Conservation (phyloP, 192 early-diverging fungal genomes). For the Umbelopsis isabellina region DNA sequence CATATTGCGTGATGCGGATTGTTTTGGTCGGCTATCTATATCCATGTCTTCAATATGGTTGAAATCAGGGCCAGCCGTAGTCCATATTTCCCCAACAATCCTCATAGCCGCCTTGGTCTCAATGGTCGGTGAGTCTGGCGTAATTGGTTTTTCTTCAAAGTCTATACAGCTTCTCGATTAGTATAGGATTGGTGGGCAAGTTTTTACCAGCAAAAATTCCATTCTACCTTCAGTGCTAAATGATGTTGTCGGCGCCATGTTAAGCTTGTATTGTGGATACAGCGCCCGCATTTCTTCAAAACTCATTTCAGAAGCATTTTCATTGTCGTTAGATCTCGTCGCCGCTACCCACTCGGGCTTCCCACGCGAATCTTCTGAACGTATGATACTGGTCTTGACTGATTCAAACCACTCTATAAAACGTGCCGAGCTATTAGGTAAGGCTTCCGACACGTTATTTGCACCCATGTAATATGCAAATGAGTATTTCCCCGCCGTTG, state of each 20-base stretch:
- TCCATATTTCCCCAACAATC: constrained; percentile 6
- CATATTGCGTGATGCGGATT: neutral
- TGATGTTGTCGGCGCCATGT: neutral
- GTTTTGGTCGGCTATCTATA: neutral
- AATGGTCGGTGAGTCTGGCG: constrained; percentile 5
- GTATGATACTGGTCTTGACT: neutral
- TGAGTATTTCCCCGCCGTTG: neutral
- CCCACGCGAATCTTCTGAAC: constrained; percentile 6
- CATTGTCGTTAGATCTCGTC: constrained; percentile 4
- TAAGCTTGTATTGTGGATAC: constrained; percentile 9
- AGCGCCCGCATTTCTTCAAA: constrained; percentile 11
- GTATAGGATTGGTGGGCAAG: neutral
- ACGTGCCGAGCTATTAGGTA: constrained; percentile 2
- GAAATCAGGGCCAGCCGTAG: constrained; percentile 1
- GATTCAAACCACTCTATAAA: constrained; percentile 18
- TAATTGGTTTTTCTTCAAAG: neutral
- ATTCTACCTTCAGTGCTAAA: neutral
- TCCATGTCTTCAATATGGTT: neutral
- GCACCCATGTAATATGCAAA: constrained; percentile 15
- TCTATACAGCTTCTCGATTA: neutral
- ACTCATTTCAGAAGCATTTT: constrained; percentile 13
- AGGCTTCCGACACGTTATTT: neutral
- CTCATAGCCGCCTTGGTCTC: constrained; percentile 15
- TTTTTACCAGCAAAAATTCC: neutral
- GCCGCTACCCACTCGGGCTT: constrained; percentile 13